These are phyloP conservation scores for Umbilicus rupestris DNA, from an alignment of 164 flowering plant genomes.

Conservation along the genomic window DNA sequence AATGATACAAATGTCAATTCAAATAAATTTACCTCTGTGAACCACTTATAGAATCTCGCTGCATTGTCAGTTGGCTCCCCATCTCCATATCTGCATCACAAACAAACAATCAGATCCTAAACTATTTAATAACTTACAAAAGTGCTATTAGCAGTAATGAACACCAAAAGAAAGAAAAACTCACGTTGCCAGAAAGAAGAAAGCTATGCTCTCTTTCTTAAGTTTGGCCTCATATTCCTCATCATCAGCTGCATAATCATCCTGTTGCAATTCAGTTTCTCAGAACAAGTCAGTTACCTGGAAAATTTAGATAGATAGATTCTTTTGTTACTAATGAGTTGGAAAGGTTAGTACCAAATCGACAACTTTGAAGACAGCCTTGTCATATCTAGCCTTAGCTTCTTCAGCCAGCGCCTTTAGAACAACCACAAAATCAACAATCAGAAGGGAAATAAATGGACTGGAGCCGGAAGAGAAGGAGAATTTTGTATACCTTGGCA, in stretches of 20 bases:
- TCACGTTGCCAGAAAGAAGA: constrained; percentile 93
- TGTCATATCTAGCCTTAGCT: constrained; percentile 75
- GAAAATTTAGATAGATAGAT: neutral
- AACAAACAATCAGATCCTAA: constrained; percentile 14
- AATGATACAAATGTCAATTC: neutral
- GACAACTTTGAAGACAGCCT: constrained; percentile 61
- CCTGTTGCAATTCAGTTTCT: constrained; percentile 29
- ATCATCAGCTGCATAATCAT: constrained; percentile 87
- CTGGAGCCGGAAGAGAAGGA: neutral
- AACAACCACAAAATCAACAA: neutral
- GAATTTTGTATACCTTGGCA: constrained; percentile 54
- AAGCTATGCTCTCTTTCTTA: constrained; percentile 58
- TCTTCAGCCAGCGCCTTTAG: constrained; percentile 92
- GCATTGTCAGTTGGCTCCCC: constrained; percentile 99
- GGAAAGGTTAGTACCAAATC: constrained; percentile 48
- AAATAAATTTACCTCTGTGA: constrained; percentile 47
- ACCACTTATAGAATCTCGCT: constrained; percentile 94
- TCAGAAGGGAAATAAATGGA: neutral
- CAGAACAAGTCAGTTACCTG: constrained; percentile 2
- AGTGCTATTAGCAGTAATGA: neutral
- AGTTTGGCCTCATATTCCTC: constrained; percentile 75
- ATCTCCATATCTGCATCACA: constrained; percentile 63
- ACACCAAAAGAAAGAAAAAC: constrained; percentile 15
- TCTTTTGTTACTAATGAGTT: too few relatives aligned
- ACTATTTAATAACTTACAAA: neutral